Percentiles rank a stretch among this genome's conserved stretches.
phyloP scores from a whole-genome alignment of 202 grass and related monocot genomes.

The Panicum virgatum region DNA sequence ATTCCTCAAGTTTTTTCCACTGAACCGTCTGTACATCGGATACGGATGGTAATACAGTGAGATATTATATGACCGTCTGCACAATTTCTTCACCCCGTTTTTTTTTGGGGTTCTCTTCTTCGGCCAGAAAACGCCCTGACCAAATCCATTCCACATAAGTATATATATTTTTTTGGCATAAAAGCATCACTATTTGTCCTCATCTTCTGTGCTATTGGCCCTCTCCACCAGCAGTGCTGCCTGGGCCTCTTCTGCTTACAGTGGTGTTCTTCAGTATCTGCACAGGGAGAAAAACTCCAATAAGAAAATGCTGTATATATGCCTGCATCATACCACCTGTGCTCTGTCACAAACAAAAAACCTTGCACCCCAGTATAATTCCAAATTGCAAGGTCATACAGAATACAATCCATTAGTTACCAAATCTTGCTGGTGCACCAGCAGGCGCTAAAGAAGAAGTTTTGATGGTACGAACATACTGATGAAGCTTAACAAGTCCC shows the following conservation, averaged over 20 bases:
- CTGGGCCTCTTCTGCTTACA: conserved; percentile 66
- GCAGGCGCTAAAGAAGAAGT: neutral
- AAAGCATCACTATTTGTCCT: neutral
- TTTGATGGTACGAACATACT: neutral
- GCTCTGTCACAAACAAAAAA: neutral
- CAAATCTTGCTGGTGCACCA: too few species aligned
- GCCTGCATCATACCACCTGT: neutral
- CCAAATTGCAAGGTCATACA: neutral
- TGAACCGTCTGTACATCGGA: conserved; percentile 11
- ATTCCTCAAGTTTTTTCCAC: neutral
- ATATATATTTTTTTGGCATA: neutral
- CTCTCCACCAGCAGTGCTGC: conserved; percentile 45
- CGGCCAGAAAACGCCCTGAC: neutral
- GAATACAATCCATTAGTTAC: neutral
- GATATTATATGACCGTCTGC: neutral
- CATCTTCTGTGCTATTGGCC: conserved; percentile 44
- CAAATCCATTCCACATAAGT: conserved; percentile 5
- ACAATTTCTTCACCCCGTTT: neutral
- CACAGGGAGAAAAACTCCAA: conserved; percentile 10
- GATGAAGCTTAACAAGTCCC: neutral
- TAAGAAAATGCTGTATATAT: conserved; percentile 23
- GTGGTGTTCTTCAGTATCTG: conserved; percentile 83
- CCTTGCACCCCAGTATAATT: neutral
- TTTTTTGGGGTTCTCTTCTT: conserved; percentile 25
- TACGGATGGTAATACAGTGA: neutral